A percentile compares a stretch with the other conserved stretches of the same genome.
Evolutionary conservation across 352 stramenopile genomes (phyloP).

Genomic region (Phytopythium montanum): DNA sequence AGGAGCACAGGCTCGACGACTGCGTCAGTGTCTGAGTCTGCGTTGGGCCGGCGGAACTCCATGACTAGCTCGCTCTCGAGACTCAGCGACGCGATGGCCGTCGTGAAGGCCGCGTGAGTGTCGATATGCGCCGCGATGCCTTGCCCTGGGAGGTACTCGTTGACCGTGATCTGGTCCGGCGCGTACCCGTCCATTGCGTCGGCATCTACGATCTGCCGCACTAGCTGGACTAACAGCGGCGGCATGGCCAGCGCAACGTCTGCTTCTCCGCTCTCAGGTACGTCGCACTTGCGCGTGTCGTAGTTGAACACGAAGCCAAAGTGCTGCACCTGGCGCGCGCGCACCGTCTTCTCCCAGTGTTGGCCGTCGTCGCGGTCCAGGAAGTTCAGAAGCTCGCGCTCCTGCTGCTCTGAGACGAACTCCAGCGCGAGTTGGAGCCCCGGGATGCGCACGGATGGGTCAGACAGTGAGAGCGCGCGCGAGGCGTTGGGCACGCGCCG

Average conservation of each 20-base stretch:
- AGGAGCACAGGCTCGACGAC: conserved; percentile 61
- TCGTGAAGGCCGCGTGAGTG: conserved; percentile 86
- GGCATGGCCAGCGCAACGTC: conserved; percentile 28
- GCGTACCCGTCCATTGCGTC: conserved; percentile 51
- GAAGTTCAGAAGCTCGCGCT: conserved; percentile 42
- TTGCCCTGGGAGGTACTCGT: conserved; percentile 88
- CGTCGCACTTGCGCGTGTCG: conserved; percentile 65
- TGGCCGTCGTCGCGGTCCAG: conserved; percentile 34
- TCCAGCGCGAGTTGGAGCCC: conserved; percentile 57
- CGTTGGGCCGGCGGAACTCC: conserved; percentile 75
- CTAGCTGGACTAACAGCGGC: conserved; percentile 30
- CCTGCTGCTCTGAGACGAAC: conserved; percentile 64
- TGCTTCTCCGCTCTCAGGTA: conserved; percentile 18
- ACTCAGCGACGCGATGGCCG: conserved; percentile 77
- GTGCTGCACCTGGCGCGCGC: conserved; percentile 84
- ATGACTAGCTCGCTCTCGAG: conserved; percentile 81
- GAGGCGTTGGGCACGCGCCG: conserved; percentile 54
- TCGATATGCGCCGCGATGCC: conserved; percentile 88
- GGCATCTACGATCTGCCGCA: conserved; percentile 43
- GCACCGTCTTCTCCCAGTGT: conserved; percentile 67
- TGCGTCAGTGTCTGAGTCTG: conserved; percentile 22
- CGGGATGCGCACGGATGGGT: conserved; percentile 43
- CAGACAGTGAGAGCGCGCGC: conserved; percentile 31
- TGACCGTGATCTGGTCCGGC: conserved; percentile 83
- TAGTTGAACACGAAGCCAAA: conserved; percentile 90